phyloP scores from a whole-genome alignment of 805 yeast species.

The Sugiyamaella smithiae region DNA sequence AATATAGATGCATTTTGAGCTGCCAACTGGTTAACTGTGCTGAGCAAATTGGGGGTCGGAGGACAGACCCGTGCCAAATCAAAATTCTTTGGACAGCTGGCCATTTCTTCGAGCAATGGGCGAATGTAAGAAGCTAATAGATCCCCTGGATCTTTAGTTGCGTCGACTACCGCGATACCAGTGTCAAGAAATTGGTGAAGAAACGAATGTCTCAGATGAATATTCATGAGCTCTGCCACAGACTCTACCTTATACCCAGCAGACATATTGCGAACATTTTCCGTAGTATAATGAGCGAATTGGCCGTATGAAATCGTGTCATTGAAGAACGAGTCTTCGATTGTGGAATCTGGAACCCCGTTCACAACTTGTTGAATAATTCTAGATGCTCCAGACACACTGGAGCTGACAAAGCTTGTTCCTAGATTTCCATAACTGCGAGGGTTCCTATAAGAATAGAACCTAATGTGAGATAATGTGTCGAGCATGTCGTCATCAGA shows the following conservation, averaged over 20 bases:
- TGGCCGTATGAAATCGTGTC: background rate
- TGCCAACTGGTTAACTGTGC: background rate
- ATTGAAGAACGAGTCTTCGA: constrained; percentile 9
- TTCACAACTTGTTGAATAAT: constrained; percentile 11
- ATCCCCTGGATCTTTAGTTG: constrained; percentile 16
- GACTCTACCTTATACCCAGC: constrained; percentile 9
- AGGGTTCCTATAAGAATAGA: constrained; percentile 22
- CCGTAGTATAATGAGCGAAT: constrained; percentile 26
- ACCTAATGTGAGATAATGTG: constrained; percentile 7
- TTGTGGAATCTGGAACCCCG: constrained; percentile 10
- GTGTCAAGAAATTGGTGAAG: constrained; percentile 19
- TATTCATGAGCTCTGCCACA: constrained; percentile 28
- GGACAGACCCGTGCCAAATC: constrained; percentile 24
- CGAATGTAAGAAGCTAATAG: background rate
- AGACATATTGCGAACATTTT: constrained; percentile 16
- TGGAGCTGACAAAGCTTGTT: constrained; percentile 17
- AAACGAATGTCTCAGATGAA: constrained; percentile 29
- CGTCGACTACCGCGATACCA: constrained; percentile 25
- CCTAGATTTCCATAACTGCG: constrained; percentile 23
- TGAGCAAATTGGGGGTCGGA: constrained; percentile 18
- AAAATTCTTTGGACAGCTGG: constrained; percentile 23
- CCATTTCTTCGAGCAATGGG: constrained; percentile 18
- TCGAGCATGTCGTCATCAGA: constrained; percentile 15
- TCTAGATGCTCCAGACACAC: constrained; percentile 11
- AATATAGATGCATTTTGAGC: constrained; percentile 1